These are phyloP conservation scores for Scedosporium apiospermum DNA, from an alignment of 2,329 filamentous ascomycete species.

Conservation along the genomic window DNA sequence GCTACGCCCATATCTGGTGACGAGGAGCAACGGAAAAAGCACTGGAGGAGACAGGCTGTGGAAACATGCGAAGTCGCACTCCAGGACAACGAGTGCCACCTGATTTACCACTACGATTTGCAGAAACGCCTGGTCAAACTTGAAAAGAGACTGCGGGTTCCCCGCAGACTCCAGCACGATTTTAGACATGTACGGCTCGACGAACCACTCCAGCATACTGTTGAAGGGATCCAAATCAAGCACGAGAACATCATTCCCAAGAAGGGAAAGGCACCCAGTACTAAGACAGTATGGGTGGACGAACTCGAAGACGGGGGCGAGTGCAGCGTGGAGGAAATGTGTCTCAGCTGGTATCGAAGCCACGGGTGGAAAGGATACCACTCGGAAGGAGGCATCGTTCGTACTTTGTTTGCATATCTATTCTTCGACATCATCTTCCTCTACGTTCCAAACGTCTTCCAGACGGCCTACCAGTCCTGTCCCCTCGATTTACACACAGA, in stretches of 20 bases:
- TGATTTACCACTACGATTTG: conserved; percentile 89
- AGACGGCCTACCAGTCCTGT: conserved; percentile 89
- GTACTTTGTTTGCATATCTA: conserved; percentile 83
- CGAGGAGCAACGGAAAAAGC: conserved; percentile 55
- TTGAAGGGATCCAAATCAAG: conserved; percentile 71
- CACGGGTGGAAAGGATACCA: conserved; percentile 94
- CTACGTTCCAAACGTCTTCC: conserved; percentile 93
- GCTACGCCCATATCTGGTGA: conserved; percentile 27
- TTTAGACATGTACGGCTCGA: conserved; percentile 77
- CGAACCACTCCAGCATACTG: conserved; percentile 63
- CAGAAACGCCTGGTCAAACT: conserved; percentile 91
- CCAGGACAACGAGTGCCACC: conserved; percentile 79
- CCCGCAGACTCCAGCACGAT: conserved; percentile 81
- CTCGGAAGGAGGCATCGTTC: conserved; percentile 79
- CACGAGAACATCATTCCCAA: conserved; percentile 35
- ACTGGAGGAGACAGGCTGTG: conserved; percentile 71
- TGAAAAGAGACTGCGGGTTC: conserved; percentile 73
- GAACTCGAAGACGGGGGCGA: conserved; percentile 58
- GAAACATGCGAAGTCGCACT: conserved; percentile 78
- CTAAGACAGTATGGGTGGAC: conserved; percentile 84
- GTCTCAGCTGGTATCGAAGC: conserved; percentile 72
- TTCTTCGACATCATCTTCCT: conserved; percentile 91
- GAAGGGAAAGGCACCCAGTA: conserved; percentile 35
- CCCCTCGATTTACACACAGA: conserved; percentile 90
- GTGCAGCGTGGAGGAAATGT: conserved; percentile 91